Evolutionary conservation across 805 yeast species (phyloP), one percentile per base, ranked within the genome.

Genomic region (Wickerhamomyces mucosus): DNA sequence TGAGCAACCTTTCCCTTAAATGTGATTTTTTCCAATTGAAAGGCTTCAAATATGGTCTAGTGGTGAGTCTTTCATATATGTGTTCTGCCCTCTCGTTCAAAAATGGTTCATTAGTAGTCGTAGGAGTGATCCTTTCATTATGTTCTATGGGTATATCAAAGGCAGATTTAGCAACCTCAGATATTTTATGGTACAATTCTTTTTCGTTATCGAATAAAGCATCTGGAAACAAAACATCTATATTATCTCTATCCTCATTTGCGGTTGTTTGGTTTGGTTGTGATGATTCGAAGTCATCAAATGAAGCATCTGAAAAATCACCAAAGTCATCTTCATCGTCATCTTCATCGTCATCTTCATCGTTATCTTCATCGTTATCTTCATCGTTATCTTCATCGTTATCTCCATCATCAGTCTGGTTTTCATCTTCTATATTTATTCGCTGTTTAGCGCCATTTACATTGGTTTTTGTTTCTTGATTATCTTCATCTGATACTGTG

Each of bases 1-100:
- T 59, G 20, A 80, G 59, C 20, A 84, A 53, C 41, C 71, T 73
- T 42, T 79, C 69, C 31, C 86, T 69, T 16, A 80, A 65, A 14
- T 74, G 62, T 48, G 82, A 77, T 33, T 66, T 66, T 26, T 67
- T 69, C 94, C 94, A 84, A 37, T 75, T 76, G 13, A 76, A 66
- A 2, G 78, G 80, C 18, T 65, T 65, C 21, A 72, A 51, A 29
- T 65, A 63, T 0, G 75, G 73, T 12, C 61, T 34, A 8, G 59
- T 58, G 3, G 72, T 59, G n/a, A 78, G 53, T 33, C 65, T 65
- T 15, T 55, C 53, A 55, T 69, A 65, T 9, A 72, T 55, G 21
- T 56, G 56, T 9, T 43, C 35, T 1, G 72, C 60, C 15, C 68
- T 37, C 10, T 56, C 63, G 21, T 45, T 51, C 13, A 51, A 40